Base-by-base conservation (phyloP, 2,329 filamentous ascomycete genomes). In the Trichoderma arundinaceum region DNA sequence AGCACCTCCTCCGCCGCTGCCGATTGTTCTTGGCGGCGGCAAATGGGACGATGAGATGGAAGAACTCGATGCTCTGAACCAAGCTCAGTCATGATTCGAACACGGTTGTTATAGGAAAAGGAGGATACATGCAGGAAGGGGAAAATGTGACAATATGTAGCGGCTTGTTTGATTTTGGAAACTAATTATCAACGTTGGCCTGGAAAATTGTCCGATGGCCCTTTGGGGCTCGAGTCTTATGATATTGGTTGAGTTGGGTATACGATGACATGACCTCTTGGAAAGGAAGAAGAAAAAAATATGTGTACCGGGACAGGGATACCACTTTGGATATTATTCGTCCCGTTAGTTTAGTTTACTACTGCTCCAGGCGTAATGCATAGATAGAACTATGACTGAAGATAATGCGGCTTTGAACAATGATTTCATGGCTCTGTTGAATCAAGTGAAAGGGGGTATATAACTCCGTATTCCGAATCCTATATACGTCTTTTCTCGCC, bases 31-130 rank as follows among this genome's bases (percentile, higher is more conserved):
- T 49, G 66, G 65, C 1, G 80, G 76, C 10, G 80, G 76, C 10
- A 78, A 82, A 63, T 87, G 85, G 85, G 85, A 83, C 58, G 85
- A 88, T 41, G 85, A 88, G 75, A 84, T 87, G 79, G 83, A 83
- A 56, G 82, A 78, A 5, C 74, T 83, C 12, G 83, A 85, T 32
- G 80, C 77, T 38, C 64, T 68, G n/a, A 74, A 73, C 32, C 46
- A 64, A 33, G 52, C 43, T 48, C 15, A 52, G 38, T 58, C 52
- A 59, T 61, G 49, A 39, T 13, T 17, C 52, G 54, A 22, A 39
- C 9, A 7, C 7, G 22, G 7, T 17, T 17, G 9, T 3, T 2
- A 39, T 19, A 54, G 33, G 22, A 32, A 28, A 28, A 28, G 22
- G 22, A 28, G 22, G 22, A 28, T 28, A 28, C 22, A 4, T 1